A percentile compares a stretch with the other conserved stretches of the same genome.
phyloP scores from a whole-genome alignment of 345 rosid species.

The Anastatica hierochuntica region DNA sequence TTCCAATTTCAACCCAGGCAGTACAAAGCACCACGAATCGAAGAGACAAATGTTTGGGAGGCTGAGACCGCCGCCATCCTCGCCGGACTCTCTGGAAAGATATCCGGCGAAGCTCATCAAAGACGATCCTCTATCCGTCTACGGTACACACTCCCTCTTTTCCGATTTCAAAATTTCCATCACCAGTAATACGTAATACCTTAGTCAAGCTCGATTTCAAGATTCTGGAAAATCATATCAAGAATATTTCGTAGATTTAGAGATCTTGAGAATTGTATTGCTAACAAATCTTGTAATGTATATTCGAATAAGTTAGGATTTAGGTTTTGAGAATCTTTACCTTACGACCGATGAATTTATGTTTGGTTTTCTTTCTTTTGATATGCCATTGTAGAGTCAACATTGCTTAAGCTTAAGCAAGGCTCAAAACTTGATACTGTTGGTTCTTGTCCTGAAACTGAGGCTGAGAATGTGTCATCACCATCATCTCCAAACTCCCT shows the following conservation, averaged over 20 bases:
- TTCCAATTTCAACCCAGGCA: too few species aligned
- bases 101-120: conserved; percentile 63
- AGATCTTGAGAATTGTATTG: not conserved
- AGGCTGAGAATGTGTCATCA: conserved; percentile 3
- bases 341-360: too few species aligned
- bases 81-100: conserved; percentile 48
- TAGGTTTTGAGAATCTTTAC: not conserved
- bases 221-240: not conserved
- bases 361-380: not conserved
- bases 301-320: too few species aligned
- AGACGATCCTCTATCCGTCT: conserved; percentile 74
- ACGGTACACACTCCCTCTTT: conserved; percentile 32
- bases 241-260: not conserved
- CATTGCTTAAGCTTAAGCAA: conserved; percentile 59
- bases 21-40: conserved; percentile 2
- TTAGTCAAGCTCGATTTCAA: not conserved
- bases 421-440: conserved; percentile 43
- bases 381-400: conserved; percentile 48
- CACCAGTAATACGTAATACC: too few species aligned
- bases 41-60: conserved; percentile 55
- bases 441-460: conserved; percentile 4
- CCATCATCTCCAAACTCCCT: conserved; percentile 7
- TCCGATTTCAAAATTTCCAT: not conserved
- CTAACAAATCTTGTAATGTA: too few species aligned
- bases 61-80: conserved; percentile 50